Conservation (phyloP, 805 yeast genomes). For the Scheffersomyces ergatensis region DNA sequence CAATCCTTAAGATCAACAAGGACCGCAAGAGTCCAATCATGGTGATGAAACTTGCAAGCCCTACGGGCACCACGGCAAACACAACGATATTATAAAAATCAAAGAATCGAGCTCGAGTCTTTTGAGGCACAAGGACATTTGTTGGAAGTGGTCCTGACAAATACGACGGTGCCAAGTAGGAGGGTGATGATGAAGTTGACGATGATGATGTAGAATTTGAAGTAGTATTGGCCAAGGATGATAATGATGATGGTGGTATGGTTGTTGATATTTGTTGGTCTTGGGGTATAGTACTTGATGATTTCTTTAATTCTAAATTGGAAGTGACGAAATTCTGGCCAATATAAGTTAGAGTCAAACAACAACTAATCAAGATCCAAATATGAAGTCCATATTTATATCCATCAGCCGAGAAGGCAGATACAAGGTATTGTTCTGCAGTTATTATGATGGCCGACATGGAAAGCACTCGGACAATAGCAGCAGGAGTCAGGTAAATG, state of each 20-base stretch:
- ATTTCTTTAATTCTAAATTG: conserved; percentile 52
- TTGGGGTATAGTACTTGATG: not conserved
- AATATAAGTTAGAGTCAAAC: conserved; percentile 75
- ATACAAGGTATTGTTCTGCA: conserved; percentile 63
- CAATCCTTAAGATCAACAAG: conserved; percentile 70
- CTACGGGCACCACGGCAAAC: conserved; percentile 97
- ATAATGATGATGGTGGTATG: too few species aligned
- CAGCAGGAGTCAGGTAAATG: conserved; percentile 83
- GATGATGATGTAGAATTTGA: not conserved
- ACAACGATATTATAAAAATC: conserved; percentile 88
- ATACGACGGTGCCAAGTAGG: not conserved
- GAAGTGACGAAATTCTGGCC: conserved; percentile 87
- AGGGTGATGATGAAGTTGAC: not conserved
- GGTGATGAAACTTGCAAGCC: conserved; percentile 88
- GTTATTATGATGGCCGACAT: conserved; percentile 74
- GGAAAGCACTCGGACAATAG: conserved; percentile 80
- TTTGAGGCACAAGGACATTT: not conserved
- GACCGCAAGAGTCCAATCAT: conserved; percentile 82
- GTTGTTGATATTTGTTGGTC: not conserved
- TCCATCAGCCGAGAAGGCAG: conserved; percentile 64
- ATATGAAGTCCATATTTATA: conserved; percentile 76
- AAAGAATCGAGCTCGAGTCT: conserved; percentile 59
- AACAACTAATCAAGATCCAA: conserved; percentile 89
- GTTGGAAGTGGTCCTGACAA: too few species aligned
- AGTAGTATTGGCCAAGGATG: not conserved